These are phyloP conservation scores for Microbotryomycetes sp. DNA, from an alignment of 1,284 basidiomycete genomes.

Conservation along the genomic window DNA sequence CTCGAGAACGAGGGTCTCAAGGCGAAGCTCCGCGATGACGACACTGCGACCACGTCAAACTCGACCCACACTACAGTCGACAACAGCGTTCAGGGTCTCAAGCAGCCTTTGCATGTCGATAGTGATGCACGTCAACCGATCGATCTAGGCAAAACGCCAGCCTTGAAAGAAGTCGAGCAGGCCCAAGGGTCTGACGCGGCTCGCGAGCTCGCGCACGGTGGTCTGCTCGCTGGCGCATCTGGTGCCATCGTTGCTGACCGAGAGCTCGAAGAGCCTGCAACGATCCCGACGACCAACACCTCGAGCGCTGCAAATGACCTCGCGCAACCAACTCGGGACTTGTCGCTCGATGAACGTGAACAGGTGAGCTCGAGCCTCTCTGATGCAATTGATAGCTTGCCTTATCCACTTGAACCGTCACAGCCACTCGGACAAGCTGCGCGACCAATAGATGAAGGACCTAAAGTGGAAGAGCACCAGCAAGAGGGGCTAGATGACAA, in stretches of 20 bases:
- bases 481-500: neutral
- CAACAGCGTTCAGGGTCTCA: neutral
- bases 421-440: neutral
- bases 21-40: neutral
- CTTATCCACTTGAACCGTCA: neutral
- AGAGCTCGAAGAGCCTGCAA: slow-evolving; percentile 19
- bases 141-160: neutral
- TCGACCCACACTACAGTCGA: neutral
- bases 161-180: neutral
- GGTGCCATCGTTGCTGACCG: slow-evolving; percentile 8
- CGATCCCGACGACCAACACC: neutral
- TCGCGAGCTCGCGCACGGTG: too few species aligned
- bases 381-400: neutral
- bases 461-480: too few species aligned
- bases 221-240: slow-evolving; percentile 17
- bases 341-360: too few species aligned
- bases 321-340: too few species aligned
- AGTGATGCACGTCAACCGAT: neutral
- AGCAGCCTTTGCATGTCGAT: neutral
- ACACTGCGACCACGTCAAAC: neutral
- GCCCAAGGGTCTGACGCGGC: neutral
- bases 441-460: too few species aligned
- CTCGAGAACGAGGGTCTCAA: slow-evolving; percentile 5
- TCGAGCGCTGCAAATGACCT: neutral
- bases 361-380: too few species aligned